Evolutionary conservation across 2,329 filamentous ascomycete species (phyloP).

Genomic region (Phyllosticta citribraziliensis): DNA sequence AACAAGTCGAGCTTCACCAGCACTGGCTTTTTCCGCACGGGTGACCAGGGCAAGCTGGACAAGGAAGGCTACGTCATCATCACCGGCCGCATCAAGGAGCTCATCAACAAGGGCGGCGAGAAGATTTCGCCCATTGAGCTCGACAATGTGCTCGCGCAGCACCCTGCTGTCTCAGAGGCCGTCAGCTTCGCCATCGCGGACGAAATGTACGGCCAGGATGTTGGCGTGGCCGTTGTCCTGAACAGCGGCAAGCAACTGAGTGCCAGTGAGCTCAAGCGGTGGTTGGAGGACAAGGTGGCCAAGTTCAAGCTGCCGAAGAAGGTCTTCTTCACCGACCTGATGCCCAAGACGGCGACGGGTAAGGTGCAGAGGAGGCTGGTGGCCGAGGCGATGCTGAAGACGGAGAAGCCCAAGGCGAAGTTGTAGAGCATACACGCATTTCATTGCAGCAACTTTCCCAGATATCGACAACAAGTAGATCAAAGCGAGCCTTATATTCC

Average conservation of each 20-base stretch:
- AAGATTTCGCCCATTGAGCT: constrained; percentile 85
- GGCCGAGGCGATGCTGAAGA: constrained; percentile 74
- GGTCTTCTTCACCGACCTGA: constrained; percentile 71
- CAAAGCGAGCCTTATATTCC: not conserved
- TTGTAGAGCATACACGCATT: constrained; percentile 28
- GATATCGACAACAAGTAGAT: not conserved
- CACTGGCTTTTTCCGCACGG: constrained; percentile 76
- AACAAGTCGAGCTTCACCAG: constrained; percentile 65
- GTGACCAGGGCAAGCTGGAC: constrained; percentile 75
- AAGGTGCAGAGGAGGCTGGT: constrained; percentile 82
- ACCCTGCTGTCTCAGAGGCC: constrained; percentile 64
- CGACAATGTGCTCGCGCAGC: constrained; percentile 69
- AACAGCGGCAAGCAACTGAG: constrained; percentile 50
- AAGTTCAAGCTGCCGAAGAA: constrained; percentile 83
- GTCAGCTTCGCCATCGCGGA: constrained; percentile 78
- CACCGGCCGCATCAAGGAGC: constrained; percentile 85
- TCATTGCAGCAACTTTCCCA: not conserved
- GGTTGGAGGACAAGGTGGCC: constrained; percentile 59
- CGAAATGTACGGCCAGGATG: constrained; percentile 74
- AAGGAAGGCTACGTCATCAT: constrained; percentile 74
- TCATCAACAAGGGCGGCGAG: constrained; percentile 85
- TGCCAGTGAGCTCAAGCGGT: constrained; percentile 55
- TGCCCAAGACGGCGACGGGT: constrained; percentile 87
- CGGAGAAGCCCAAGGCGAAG: constrained; percentile 47
- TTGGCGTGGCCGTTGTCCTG: constrained; percentile 65